A percentile compares a stretch with the other conserved stretches of the same genome.
phyloP scores from a whole-genome alignment of 2,329 filamentous ascomycete species.

The Karstenula rhodostoma region DNA sequence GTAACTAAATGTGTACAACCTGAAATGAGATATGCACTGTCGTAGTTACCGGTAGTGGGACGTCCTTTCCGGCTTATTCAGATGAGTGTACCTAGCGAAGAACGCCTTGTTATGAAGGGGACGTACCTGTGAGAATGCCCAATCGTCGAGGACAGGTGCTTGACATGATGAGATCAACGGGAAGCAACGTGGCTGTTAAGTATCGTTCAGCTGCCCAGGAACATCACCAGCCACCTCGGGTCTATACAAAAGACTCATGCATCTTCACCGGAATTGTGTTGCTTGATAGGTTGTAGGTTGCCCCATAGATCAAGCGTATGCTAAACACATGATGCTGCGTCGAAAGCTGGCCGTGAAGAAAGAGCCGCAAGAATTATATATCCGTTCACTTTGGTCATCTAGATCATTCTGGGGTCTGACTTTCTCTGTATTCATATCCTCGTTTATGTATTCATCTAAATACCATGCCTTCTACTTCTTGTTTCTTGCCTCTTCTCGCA shows the following conservation, averaged over 20 bases:
- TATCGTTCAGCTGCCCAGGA: not conserved
- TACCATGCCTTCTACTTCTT: constrained; percentile 18
- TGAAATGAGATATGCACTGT: not conserved
- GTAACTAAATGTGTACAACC: not conserved
- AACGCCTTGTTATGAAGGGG: too few relatives aligned
- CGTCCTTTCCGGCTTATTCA: too few relatives aligned
- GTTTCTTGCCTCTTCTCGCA: constrained; percentile 52
- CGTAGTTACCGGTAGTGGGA: too few relatives aligned
- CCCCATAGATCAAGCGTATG: not conserved
- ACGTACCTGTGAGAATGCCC: too few relatives aligned
- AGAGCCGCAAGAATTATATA: not conserved
- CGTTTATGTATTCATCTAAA: not conserved
- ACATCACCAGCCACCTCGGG: not conserved
- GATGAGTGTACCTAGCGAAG: too few relatives aligned
- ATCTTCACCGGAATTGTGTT: not conserved
- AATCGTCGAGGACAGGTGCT: not conserved
- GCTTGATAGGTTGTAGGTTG: not conserved
- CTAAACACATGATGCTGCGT: not conserved
- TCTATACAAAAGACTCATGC: not conserved
- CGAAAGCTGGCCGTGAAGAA: not conserved
- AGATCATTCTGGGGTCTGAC: not conserved
- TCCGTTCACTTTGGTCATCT: too few relatives aligned
- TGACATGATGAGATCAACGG: not conserved
- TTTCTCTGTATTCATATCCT: not conserved
- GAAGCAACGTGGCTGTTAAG: not conserved